Evolutionary conservation across 2,329 filamentous ascomycete species (phyloP).

Genomic region (Aspergillus brasiliensis): DNA sequence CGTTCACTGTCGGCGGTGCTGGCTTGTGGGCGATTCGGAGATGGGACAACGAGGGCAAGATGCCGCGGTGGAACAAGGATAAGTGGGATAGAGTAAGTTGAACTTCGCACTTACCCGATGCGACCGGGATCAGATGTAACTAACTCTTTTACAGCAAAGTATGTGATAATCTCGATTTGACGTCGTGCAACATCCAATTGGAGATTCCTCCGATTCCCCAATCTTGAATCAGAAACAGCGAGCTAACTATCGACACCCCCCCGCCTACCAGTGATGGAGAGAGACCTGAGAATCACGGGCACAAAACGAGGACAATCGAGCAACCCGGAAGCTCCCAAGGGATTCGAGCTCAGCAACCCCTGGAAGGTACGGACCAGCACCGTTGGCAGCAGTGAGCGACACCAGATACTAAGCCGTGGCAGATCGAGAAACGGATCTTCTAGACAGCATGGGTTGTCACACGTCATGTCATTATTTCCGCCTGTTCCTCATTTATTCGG

Average conservation of each 20-base stretch:
- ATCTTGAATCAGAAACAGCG: not conserved
- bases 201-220: not conserved
- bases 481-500: constrained; percentile 22
- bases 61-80: constrained; percentile 60
- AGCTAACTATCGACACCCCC: constrained; percentile 28
- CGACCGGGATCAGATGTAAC: constrained; percentile 30
- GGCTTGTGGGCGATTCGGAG: constrained; percentile 60
- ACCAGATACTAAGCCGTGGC: constrained; percentile 22
- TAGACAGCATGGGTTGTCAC: constrained; percentile 29
- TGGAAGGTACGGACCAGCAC: constrained; percentile 60
- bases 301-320: constrained; percentile 63
- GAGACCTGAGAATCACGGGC: constrained; percentile 65
- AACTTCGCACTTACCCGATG: constrained; percentile 11
- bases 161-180: constrained; percentile 30
- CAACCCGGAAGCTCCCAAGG: constrained; percentile 58
- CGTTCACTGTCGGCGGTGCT: constrained; percentile 62
- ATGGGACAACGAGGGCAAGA: constrained; percentile 66
- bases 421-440: constrained; percentile 46
- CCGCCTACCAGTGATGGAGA: constrained; percentile 62
- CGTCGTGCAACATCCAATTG: not conserved
- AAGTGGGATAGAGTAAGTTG: constrained; percentile 65
- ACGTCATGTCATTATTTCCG: constrained; percentile 24
- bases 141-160: constrained; percentile 58
- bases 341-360: constrained; percentile 68
- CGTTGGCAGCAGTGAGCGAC: not conserved